Percentiles rank a stretch among this genome's conserved stretches.
phyloP scores from a whole-genome alignment of 257 asterid species.

The Nicotiana noctiflora region DNA sequence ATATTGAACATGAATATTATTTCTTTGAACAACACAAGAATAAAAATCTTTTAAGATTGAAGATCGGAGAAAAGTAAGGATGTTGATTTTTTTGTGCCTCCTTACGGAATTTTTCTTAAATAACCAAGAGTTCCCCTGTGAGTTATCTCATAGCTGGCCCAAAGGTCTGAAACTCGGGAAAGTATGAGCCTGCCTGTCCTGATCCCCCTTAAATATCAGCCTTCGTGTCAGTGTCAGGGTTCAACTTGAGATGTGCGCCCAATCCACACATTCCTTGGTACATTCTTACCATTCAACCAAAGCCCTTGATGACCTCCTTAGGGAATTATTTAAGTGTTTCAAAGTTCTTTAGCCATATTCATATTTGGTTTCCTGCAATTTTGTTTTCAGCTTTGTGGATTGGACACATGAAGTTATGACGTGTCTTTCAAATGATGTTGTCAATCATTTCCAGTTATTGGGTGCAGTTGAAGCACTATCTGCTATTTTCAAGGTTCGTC shows the following conservation, averaged over 20 bases:
- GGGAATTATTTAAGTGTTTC: background rate
- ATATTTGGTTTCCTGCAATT: slow-evolving; percentile 3
- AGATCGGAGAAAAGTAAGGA: background rate
- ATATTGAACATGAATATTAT: background rate
- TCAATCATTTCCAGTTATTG: slow-evolving; percentile 60
- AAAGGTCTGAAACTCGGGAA: background rate
- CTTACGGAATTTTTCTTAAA: no score
- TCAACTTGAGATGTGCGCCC: no score
- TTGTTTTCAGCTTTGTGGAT: slow-evolving; percentile 66
- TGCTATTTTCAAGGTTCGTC: slow-evolving; percentile 67
- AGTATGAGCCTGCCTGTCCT: background rate
- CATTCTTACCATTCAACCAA: no score
- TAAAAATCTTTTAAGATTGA: background rate
- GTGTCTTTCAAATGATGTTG: slow-evolving; percentile 41
- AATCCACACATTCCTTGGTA: no score
- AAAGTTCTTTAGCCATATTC: background rate
- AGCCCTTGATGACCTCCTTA: no score
- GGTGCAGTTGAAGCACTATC: slow-evolving; percentile 84
- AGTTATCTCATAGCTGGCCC: no score
- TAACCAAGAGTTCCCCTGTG: no score
- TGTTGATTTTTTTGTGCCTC: background rate
- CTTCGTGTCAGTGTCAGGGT: no score
- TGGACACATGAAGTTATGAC: slow-evolving; percentile 70
- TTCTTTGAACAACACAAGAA: background rate
- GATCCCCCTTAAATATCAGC: background rate